Evolutionary conservation across 2,329 filamentous ascomycete species (phyloP).

Genomic region (Periconia sp.): DNA sequence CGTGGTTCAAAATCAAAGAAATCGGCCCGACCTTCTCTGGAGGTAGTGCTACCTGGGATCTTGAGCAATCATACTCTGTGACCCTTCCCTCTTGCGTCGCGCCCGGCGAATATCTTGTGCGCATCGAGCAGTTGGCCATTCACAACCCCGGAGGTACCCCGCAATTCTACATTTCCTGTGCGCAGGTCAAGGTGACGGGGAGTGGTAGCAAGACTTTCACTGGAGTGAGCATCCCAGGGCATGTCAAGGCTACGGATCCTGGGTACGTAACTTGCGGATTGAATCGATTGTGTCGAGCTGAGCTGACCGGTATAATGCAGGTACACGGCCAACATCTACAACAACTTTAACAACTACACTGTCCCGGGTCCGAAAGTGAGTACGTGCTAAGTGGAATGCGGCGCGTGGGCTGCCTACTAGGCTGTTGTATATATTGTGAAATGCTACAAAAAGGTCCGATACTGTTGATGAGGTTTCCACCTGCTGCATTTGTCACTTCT

Average conservation of each 20-base stretch:
- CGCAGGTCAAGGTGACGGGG: constrained; percentile 54
- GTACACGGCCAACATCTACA: constrained; percentile 49
- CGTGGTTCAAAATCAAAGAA: constrained; percentile 50
- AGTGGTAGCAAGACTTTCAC: constrained; percentile 32
- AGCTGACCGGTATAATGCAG: no score
- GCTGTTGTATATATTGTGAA: constrained; percentile 5
- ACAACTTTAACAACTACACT: constrained; percentile 44
- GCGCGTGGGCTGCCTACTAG: no score
- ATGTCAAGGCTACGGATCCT: constrained; percentile 41
- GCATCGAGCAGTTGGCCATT: constrained; percentile 57
- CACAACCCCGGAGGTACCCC: constrained; percentile 47
- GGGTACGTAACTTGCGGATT: no score
- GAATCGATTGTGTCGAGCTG: no score
- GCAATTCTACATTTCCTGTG: constrained; percentile 49
- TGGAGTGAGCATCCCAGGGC: constrained; percentile 41
- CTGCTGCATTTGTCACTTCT: no score
- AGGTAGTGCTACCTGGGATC: constrained; percentile 40
- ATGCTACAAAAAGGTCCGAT: background rate
- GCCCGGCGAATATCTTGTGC: constrained; percentile 55
- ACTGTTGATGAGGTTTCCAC: no score
- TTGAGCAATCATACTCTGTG: constrained; percentile 40
- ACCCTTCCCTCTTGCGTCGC: constrained; percentile 51
- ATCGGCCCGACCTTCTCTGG: constrained; percentile 44
- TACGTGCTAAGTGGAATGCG: constrained; percentile 32
- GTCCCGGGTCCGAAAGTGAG: constrained; percentile 45